These are phyloP conservation scores for Papilionanthe hybrid DNA, from an alignment of 116 monocot species.

Conservation along the genomic window DNA sequence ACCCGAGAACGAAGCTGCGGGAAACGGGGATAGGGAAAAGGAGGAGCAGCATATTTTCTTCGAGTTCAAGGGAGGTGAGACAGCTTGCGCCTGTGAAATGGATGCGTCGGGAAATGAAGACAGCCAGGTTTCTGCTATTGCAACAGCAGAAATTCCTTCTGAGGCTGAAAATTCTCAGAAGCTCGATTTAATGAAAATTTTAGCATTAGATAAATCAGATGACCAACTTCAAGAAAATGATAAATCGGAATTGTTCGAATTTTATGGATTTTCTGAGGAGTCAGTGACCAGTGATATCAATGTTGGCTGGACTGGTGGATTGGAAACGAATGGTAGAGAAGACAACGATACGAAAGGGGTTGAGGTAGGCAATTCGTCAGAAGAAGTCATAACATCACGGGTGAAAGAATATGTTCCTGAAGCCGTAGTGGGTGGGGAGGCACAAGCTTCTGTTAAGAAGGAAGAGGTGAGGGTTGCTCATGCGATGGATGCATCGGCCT, in stretches of 20 bases:
- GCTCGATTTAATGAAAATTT: not conserved
- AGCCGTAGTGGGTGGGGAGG: not conserved
- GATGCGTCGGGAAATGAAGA: not conserved
- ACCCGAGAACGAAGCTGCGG: not conserved
- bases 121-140: not conserved
- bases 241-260: not conserved
- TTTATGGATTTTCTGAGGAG: not conserved
- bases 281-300: not conserved
- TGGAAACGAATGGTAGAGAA: not conserved
- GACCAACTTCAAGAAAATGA: not conserved
- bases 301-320: not conserved
- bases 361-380: not conserved
- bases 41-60: no score
- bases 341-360: not conserved
- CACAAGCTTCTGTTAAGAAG: not conserved
- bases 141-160: not conserved
- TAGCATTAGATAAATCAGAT: not conserved
- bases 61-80: no score
- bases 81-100: not conserved
- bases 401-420: not conserved
- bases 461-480: not conserved
- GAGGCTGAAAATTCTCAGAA: not conserved
- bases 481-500: not conserved
- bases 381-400: not conserved
- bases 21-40: not conserved